These are phyloP conservation scores for Xylariaceae sp. DNA, from an alignment of 2,329 filamentous ascomycete species.

Conservation along the genomic window DNA sequence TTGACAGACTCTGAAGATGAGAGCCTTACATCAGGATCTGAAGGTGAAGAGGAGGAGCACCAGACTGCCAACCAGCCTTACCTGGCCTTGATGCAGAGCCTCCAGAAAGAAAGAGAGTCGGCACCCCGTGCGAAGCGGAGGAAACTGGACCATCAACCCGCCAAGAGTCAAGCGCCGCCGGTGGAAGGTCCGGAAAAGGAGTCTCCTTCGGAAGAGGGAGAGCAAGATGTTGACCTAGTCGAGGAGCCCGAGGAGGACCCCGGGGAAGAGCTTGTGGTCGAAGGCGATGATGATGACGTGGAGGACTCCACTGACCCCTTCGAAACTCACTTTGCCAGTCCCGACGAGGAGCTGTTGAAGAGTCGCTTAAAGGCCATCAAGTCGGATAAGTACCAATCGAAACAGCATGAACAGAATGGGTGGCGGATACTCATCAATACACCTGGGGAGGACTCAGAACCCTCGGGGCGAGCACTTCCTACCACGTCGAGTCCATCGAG, in stretches of 20 bases:
- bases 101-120: conserved; percentile 36
- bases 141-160: conserved; percentile 39
- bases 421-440: conserved; percentile 40
- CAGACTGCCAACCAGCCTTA: conserved; percentile 41
- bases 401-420: conserved; percentile 37
- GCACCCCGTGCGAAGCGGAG: conserved; percentile 47
- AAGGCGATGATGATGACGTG: conserved; percentile 43
- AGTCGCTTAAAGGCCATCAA: conserved; percentile 44
- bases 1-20: conserved; percentile 35
- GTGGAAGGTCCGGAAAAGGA: conserved; percentile 19
- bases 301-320: conserved; percentile 58
- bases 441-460: conserved; percentile 32
- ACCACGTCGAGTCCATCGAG: conserved; percentile 34
- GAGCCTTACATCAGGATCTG: conserved; percentile 38
- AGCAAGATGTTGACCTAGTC: conserved; percentile 33
- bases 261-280: conserved; percentile 23
- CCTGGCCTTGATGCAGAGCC: conserved; percentile 49
- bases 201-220: conserved; percentile 26
- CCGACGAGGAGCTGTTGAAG: conserved; percentile 53
- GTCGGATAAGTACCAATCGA: conserved; percentile 42
- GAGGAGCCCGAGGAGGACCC: conserved; percentile 44
- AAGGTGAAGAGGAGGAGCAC: conserved; percentile 35
- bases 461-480: conserved; percentile 26
- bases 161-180: conserved; percentile 10
- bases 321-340: conserved; percentile 67